Evolutionary conservation across 257 asterid genomes (phyloP).

Genomic region (Solanum lycopersicoides): DNA sequence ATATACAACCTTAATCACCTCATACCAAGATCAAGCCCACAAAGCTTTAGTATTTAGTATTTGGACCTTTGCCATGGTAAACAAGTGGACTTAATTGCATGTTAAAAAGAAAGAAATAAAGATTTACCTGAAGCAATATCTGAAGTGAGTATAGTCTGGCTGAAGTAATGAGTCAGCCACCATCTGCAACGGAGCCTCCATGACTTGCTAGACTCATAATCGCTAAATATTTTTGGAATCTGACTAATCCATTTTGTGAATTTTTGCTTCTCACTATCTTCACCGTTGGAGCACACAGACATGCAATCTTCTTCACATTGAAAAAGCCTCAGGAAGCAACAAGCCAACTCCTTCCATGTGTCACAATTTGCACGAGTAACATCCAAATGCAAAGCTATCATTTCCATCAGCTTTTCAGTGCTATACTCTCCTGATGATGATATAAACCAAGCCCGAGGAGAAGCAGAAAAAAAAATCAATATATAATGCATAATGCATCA

Average conservation of each 20-base stretch:
- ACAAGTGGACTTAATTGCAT: neutral
- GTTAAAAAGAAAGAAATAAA: neutral
- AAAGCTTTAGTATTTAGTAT: neutral
- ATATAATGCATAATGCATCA: neutral
- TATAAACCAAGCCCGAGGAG: neutral
- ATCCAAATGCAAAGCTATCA: constrained; percentile 79
- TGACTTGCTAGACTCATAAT: constrained; percentile 24
- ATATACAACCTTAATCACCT: neutral
- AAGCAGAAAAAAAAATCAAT: neutral
- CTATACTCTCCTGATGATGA: constrained; percentile 50
- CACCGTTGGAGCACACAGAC: constrained; percentile 35
- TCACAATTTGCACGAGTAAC: constrained; percentile 41
- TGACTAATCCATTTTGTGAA: constrained; percentile 13
- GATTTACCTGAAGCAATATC: constrained; percentile 62
- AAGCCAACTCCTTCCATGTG: constrained; percentile 68
- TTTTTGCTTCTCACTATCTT: constrained; percentile 8
- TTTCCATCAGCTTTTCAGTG: constrained; percentile 52
- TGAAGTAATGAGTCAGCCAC: constrained; percentile 82
- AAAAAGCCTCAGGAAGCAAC: constrained; percentile 53
- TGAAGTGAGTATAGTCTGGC: constrained; percentile 26
- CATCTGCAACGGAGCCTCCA: constrained; percentile 84
- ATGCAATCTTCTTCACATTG: constrained; percentile 52
- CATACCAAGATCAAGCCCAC: neutral
- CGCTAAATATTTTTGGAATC: constrained; percentile 46
- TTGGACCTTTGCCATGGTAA: neutral